Percentiles rank a stretch among this genome's conserved stretches.
Evolutionary conservation across 805 yeast species (phyloP).

Genomic region (Blastobotrys parvus): DNA sequence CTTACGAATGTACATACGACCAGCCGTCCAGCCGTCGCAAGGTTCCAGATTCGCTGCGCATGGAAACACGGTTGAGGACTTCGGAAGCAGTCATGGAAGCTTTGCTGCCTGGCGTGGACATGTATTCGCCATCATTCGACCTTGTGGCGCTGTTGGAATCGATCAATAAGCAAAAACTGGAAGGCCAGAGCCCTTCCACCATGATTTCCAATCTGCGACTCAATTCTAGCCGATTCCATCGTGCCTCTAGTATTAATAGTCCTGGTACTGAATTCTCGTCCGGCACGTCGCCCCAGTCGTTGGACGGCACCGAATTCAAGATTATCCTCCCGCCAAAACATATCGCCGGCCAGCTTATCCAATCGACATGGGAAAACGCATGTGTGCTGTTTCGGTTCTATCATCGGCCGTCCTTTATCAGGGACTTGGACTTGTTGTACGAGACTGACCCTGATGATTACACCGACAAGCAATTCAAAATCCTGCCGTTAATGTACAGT

Average conservation of each 20-base stretch:
- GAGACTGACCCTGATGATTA: constrained; percentile 65
- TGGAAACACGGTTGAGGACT: constrained; percentile 29
- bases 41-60: constrained; percentile 24
- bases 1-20: constrained; percentile 73
- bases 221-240: background rate
- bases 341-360: constrained; percentile 60
- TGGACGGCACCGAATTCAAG: constrained; percentile 41
- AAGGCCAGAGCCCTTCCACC: constrained; percentile 3
- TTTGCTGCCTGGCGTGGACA: constrained; percentile 35
- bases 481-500: constrained; percentile 72
- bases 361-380: constrained; percentile 76
- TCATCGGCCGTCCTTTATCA: constrained; percentile 72
- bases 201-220: background rate
- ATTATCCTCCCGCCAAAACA: constrained; percentile 69
- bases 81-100: constrained; percentile 31
- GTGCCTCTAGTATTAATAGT: background rate
- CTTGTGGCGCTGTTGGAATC: constrained; percentile 17
- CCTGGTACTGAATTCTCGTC: background rate
- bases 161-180: constrained; percentile 16
- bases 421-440: constrained; percentile 67
- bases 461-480: constrained; percentile 63
- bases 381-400: constrained; percentile 80
- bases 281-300: constrained; percentile 11
- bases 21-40: constrained; percentile 59
- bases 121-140: constrained; percentile 27